Percentiles rank a stretch among this genome's conserved stretches.
These are phyloP conservation scores for Puccinia brachypodii DNA, from an alignment of 1,284 basidiomycete species.

Conservation along the genomic window DNA sequence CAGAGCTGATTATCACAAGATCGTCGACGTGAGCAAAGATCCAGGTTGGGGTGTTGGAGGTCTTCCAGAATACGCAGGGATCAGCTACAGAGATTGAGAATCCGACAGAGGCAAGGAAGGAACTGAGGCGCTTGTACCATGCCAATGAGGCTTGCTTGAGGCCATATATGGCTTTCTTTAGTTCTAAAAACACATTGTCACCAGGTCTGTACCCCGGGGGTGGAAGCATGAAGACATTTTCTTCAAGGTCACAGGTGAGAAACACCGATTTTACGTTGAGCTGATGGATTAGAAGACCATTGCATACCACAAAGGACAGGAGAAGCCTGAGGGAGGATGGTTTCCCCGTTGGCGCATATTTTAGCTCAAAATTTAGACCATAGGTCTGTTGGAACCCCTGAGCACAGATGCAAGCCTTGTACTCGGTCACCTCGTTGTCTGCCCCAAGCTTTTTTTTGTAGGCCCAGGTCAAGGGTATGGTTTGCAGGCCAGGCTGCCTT, in stretches of 20 bases:
- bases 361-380: background rate
- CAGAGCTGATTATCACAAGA: background rate
- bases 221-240: slow-evolving; percentile 22
- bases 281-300: background rate
- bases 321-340: slow-evolving; percentile 54
- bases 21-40: slow-evolving; percentile 22
- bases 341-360: background rate
- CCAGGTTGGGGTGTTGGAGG: background rate
- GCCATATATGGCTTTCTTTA: slow-evolving; percentile 48
- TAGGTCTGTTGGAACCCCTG: slow-evolving; percentile 4
- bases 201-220: background rate
- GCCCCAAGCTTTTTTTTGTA: slow-evolving; percentile 15
- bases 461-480: background rate
- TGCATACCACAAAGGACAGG: slow-evolving; percentile 24
- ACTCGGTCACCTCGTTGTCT: background rate
- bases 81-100: background rate
- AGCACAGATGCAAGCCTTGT: background rate
- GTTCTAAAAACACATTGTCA: background rate
- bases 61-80: slow-evolving; percentile 6
- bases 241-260: slow-evolving; percentile 42
- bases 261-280: slow-evolving; percentile 48
- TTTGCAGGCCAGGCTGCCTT: no score
- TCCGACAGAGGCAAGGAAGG: background rate
- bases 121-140: background rate
- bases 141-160: slow-evolving; percentile 46